Base-by-base conservation (phyloP, 169 alveolate species). In the Cryptosporidium parvum region DNA sequence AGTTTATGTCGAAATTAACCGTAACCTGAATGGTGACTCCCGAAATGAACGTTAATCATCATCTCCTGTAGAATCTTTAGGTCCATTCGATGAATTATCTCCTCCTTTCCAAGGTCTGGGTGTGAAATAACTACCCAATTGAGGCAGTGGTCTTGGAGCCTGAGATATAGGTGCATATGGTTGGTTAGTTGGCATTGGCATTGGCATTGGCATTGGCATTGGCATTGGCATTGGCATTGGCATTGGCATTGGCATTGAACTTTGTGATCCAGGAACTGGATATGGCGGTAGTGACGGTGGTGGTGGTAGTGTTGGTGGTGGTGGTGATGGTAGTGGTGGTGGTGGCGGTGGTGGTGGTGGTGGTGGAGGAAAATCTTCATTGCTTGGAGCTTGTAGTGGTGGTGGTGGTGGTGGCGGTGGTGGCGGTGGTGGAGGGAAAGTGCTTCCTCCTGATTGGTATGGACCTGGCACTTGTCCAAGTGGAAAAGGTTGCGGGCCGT, bases 331-430 rank as follows among this genome's bases (percentile, higher is more conserved):
- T 16, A 42, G 52, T 42, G 80, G 80, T 69, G 84, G 58, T 69
- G 84, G 84, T 69, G 61, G 18, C 0, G 67, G 37, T 16, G 67
- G 35, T 56, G 62, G 33, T 53, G 62, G 62, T 53, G 62, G 62
- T 53, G 62, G 29, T 53, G 29, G 61, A 18, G 16, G 0, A 0
- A 7, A 6, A 39, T 4, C 9, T 0, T 39, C 44, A 39, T 4
- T 39, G 0, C 2, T 1, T 2, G 33, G 33, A 31, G 1, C 33
- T 31, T 31, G 33, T 31, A 1, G 33, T 31, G 0, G 33, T 0
- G 61, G 8, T 52, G 29, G 61, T 7, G 61, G 61, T 3, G 61
- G 61, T 52, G 65, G 35, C 0, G 67, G 67, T 7, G 35, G 67
- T 21, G 67, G 67, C n/a, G 35, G 31, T 56, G 31, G 65, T 2